Base-by-base conservation (phyloP, 768 basidiomycete species). In the Trametes cingulata region DNA sequence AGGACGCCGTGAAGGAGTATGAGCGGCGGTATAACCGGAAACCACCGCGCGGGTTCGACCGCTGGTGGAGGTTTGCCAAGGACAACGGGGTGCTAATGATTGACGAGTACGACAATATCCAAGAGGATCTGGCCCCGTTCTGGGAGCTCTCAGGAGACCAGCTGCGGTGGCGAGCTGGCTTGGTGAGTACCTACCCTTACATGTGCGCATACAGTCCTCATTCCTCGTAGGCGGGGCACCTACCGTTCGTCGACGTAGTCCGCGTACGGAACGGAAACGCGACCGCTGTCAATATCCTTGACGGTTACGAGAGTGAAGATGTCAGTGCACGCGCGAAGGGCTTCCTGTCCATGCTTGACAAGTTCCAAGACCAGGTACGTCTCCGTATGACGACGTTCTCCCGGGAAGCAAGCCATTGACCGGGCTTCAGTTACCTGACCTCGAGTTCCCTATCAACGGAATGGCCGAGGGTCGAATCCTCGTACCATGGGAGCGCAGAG, bases 381-480 rank as follows among this genome's bases (percentile, higher is more conserved):
- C 25, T 19, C 41, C 27, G 24, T 19, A 50, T 35, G 25, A 15
- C n/a, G 15, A n/a, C 4, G 29, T 33, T 10, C 29, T 10, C 33
- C 7, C 15, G 10, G 19, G 20, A 10, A 54, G n/a, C 54, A 27
- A 56, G 50, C 60, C 25, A 24, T 19, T 55, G n/a, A 27, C 22
- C 15, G 6, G 24, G 22, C 37, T 45, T 1, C 69, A 94, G 86
- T 81, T 98, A 4, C 95, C 96, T 13, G 87, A 98, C 76, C 87
- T 99, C 87, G 90, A 97, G 67, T 87, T 99, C 64, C 85, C 97
- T 0, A 85, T 99, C 75, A 98, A 98, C 67, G 86, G 91, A 22
- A 91, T 89, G 75, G 90, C 95, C 0, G 97, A 98, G 75, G 93
- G 96, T 12, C 87, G 97, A 15, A 85, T 99, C 8, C 79, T 99